Evolutionary conservation across 2,329 filamentous ascomycete species (phyloP), one percentile per base, ranked within the genome.

Genomic region (Colletotrichum liriopes): DNA sequence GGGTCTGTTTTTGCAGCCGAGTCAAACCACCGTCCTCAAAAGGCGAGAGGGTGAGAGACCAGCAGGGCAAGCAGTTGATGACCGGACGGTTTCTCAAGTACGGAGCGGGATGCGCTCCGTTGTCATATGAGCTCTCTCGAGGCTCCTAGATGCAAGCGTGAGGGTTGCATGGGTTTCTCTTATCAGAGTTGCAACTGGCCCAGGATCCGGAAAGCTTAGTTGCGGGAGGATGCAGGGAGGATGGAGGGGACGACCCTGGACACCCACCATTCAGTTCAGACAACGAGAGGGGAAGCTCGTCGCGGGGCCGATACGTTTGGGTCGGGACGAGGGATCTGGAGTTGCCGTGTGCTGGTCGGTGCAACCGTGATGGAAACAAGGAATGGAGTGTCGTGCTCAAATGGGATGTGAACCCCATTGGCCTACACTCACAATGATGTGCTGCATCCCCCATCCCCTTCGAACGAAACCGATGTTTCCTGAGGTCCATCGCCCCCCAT

Each of bases 191-290:
- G 26, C 41, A 58, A 14, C 68, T 37, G 14, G 5, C 32, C 26
- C 47, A 32, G 64, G 35, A 11, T 37, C 32, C 32, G 23, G 16
- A 51, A 67, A 67, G 56, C 56, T 58, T 67, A 51, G 56, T 26
- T 43, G 3, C 49, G 41, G 39, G 62, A 60, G 23, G 43, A 45
- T 26, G n/a, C n/a, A 41, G 12, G 51, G 52, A 45, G 11, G 32
- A 12, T 14, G 16, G 26, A 29, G 18, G 43, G 35, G n/a, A 49
- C 45, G 5, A 3, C 43, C 14, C 20, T 4, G 29, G 35, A 9
- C 20, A 14, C 14, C 52, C 52, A 32, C 18, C 18, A n/a, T 35
- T 16, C 5, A 5, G n/a, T 5, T n/a, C 7, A 52, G 45, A 63
- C 7, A 5, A 3, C 6, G 14, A 63, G 20, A 20, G n/a, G 16